These are phyloP conservation scores for Funneliformis geosporum DNA, from an alignment of 192 early-diverging fungal species.

Conservation along the genomic window DNA sequence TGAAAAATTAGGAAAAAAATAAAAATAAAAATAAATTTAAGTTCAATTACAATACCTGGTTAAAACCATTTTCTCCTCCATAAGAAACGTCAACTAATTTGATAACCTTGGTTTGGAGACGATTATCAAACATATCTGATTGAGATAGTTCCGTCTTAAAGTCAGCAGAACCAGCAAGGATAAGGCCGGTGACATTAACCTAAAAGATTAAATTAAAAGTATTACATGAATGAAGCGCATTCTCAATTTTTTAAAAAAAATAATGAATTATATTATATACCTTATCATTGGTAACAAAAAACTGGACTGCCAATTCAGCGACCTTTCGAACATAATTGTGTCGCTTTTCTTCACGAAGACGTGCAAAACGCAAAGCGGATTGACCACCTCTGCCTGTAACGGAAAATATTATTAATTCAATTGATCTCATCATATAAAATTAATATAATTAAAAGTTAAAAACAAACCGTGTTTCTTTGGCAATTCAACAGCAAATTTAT, in stretches of 20 bases:
- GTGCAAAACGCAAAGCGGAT: conserved; percentile 98
- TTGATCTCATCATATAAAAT: neutral
- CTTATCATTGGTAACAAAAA: conserved; percentile 94
- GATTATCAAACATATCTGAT: conserved; percentile 95
- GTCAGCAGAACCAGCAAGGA: conserved; percentile 98
- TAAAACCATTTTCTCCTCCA: conserved; percentile 99
- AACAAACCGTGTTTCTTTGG: conserved; percentile 97
- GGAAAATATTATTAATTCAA: neutral
- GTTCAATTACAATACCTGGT: conserved; percentile 45
- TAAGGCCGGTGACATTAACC: conserved; percentile 81
- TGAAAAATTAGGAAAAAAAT: neutral
- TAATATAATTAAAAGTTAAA: neutral
- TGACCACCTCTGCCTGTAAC: conserved; percentile 87
- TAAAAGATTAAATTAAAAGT: conserved; percentile 31
- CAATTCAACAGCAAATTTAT: conserved; percentile 94
- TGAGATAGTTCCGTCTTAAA: conserved; percentile 96
- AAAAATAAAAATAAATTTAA: neutral
- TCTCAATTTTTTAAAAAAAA: neutral
- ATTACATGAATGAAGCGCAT: neutral
- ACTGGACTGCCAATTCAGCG: conserved; percentile 93
- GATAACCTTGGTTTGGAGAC: conserved; percentile 85
- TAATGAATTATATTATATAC: conserved; percentile 9
- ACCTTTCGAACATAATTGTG: conserved; percentile 99
- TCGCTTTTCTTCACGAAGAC: conserved; percentile 97
- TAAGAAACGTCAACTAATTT: conserved; percentile 98